A percentile compares a stretch with the other conserved stretches of the same genome.
Conservation (phyloP, 129 eudicot species). For the Silybum marianum region DNA sequence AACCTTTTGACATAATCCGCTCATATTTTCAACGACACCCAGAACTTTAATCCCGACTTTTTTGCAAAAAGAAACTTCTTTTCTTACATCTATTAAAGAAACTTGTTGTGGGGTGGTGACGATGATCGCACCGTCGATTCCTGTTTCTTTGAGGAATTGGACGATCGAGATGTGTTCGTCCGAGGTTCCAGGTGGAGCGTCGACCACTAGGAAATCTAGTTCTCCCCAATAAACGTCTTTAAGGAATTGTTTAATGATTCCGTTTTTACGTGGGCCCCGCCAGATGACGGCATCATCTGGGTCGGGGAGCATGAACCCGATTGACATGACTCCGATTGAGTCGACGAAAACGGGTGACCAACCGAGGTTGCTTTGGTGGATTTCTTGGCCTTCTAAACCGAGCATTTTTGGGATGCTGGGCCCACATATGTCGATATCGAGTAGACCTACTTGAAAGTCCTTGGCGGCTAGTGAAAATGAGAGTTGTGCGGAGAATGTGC, state of each 20-base stretch:
- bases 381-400: slow-evolving; percentile 92
- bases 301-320: slow-evolving; percentile 95
- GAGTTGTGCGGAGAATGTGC: slow-evolving; percentile 96
- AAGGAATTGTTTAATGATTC: slow-evolving; percentile 79
- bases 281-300: slow-evolving; percentile 91
- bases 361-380: slow-evolving; percentile 84
- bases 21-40: slow-evolving; percentile 95
- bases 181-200: slow-evolving; percentile 98
- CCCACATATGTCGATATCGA: slow-evolving; percentile 91
- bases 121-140: slow-evolving; percentile 86
- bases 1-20: slow-evolving; percentile 68
- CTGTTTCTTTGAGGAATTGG: slow-evolving; percentile 80
- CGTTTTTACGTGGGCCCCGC: slow-evolving; percentile 94
- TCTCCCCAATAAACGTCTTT: slow-evolving; percentile 94
- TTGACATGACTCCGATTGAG: slow-evolving; percentile 95
- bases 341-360: slow-evolving; percentile 96
- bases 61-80: slow-evolving; percentile 85
- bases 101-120: slow-evolving; percentile 98
- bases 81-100: slow-evolving; percentile 84
- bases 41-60: slow-evolving; percentile 77
- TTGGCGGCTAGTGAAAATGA: slow-evolving; percentile 76
- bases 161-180: slow-evolving; percentile 90
- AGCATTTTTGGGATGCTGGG: slow-evolving; percentile 99
- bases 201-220: slow-evolving; percentile 84
- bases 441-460: slow-evolving; percentile 91